phyloP scores from a whole-genome alignment of 768 basidiomycete genomes.

The Cystobasidium tubakii region DNA sequence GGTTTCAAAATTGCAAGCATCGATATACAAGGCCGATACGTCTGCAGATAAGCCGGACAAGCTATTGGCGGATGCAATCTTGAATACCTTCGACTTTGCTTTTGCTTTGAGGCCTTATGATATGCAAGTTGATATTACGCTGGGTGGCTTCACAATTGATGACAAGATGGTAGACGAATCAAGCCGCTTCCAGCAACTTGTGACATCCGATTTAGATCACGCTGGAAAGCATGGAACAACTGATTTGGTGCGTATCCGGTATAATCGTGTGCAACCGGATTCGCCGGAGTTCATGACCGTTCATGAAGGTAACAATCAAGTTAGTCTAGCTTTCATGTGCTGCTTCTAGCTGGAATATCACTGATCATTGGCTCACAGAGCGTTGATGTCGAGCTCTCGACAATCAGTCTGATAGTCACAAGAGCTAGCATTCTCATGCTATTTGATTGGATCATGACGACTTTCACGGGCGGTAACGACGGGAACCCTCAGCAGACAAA shows the following conservation, averaged over 20 bases:
- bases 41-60: slow-evolving; percentile 59
- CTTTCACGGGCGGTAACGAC: slow-evolving; percentile 56
- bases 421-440: slow-evolving; percentile 83
- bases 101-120: slow-evolving; percentile 74
- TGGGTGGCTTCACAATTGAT: slow-evolving; percentile 70
- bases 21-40: slow-evolving; percentile 64
- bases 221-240: slow-evolving; percentile 40
- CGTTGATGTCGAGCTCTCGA: slow-evolving; percentile 79
- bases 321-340: slow-evolving; percentile 1
- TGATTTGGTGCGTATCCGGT: slow-evolving; percentile 72
- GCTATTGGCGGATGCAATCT: slow-evolving; percentile 67
- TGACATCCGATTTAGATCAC: slow-evolving; percentile 44
- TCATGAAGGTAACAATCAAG: slow-evolving; percentile 78
- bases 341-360: neutral
- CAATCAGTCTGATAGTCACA: slow-evolving; percentile 77
- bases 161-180: slow-evolving; percentile 59
- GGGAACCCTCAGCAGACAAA: slow-evolving; percentile 21
- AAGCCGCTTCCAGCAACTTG: slow-evolving; percentile 46
- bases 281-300: slow-evolving; percentile 77
- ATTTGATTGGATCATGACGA: slow-evolving; percentile 96
- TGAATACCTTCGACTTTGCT: slow-evolving; percentile 69
- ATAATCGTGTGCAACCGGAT: slow-evolving; percentile 68
- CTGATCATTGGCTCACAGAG: slow-evolving; percentile 46
- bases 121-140: slow-evolving; percentile 75
- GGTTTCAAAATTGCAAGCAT: slow-evolving; percentile 73